Conservation (phyloP, 768 basidiomycete genomes). For the Suillus occidentalis region DNA sequence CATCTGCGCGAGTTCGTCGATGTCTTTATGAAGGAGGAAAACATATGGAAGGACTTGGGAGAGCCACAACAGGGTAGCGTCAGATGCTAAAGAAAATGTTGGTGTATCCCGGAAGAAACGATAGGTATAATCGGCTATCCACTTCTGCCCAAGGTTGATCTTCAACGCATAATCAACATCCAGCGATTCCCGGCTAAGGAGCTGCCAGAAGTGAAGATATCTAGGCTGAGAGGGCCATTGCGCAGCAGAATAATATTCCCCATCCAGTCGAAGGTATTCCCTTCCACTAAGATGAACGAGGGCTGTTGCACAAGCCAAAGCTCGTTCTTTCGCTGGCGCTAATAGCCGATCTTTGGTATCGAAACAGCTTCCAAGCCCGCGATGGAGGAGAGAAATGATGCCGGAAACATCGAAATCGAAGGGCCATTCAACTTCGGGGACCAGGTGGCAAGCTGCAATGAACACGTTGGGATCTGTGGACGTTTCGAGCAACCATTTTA, state of each 20-base stretch:
- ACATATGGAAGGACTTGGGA: constrained; percentile 10
- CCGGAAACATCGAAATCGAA: constrained; percentile 11
- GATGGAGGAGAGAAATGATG: constrained; percentile 9
- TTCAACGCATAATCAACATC: constrained; percentile 6
- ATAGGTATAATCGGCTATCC: constrained; percentile 6
- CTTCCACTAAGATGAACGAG: constrained; percentile 12
- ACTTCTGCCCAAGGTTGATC: constrained; percentile 4
- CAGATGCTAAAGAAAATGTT: constrained; percentile 3
- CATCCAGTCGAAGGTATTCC: constrained; percentile 6
- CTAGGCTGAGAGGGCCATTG: constrained; percentile 6
- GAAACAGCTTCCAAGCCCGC: constrained; percentile 11
- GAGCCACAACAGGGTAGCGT: constrained; percentile 6
- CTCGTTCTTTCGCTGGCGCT: constrained; percentile 10
- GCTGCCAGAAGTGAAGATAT: constrained; percentile 7
- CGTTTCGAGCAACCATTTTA: constrained; percentile 20
- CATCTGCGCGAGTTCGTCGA: constrained; percentile 3
- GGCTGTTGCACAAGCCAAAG: constrained; percentile 14
- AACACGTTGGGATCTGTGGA: constrained; percentile 18
- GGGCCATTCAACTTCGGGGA: constrained; percentile 18
- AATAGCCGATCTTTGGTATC: constrained; percentile 8
- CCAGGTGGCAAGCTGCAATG: constrained; percentile 10
- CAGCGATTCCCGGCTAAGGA: constrained; percentile 3
- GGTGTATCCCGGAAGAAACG: constrained; percentile 7
- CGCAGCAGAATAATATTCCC: constrained; percentile 4
- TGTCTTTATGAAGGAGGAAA: constrained; percentile 5